Evolutionary conservation across 371 early-diverging fungal species (phyloP).

Genomic region (Rhizopus microsporus): DNA sequence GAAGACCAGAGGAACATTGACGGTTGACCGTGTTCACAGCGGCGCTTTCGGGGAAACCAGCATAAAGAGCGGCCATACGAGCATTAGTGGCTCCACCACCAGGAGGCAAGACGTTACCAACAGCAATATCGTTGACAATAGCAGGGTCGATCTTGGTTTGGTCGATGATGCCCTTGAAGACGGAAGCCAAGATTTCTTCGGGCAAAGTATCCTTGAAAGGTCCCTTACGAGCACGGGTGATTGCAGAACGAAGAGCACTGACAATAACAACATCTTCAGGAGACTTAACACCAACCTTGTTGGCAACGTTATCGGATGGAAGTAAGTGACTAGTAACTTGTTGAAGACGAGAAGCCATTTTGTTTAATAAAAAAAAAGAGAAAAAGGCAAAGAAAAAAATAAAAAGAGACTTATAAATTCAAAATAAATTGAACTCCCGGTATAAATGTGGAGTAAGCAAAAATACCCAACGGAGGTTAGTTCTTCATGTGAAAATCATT

Average conservation of each 20-base stretch:
- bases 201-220: constrained; percentile 92
- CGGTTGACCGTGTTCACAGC: constrained; percentile 92
- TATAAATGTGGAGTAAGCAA: constrained; percentile 27
- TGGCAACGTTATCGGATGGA: constrained; percentile 50
- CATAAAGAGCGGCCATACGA: constrained; percentile 94
- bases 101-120: constrained; percentile 92
- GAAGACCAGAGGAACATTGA: constrained; percentile 97
- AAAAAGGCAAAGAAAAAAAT: constrained; percentile 3
- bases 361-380: constrained; percentile 5
- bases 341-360: constrained; percentile 68
- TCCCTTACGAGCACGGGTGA: constrained; percentile 92
- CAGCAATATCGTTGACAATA: constrained; percentile 92
- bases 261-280: constrained; percentile 89
- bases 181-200: constrained; percentile 82
- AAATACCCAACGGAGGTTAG: constrained; percentile 5
- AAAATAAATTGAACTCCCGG: background rate
- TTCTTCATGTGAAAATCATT: constrained; percentile 19
- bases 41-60: constrained; percentile 88
- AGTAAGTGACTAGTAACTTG: constrained; percentile 75
- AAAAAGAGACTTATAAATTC: constrained; percentile 1
- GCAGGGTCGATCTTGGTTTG: constrained; percentile 86
- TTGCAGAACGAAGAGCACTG: constrained; percentile 87
- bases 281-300: constrained; percentile 77
- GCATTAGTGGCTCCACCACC: constrained; percentile 94
- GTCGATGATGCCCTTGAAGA: constrained; percentile 80